Base-by-base conservation (phyloP, 129 eudicot genomes). In the Lonicera japonica region DNA sequence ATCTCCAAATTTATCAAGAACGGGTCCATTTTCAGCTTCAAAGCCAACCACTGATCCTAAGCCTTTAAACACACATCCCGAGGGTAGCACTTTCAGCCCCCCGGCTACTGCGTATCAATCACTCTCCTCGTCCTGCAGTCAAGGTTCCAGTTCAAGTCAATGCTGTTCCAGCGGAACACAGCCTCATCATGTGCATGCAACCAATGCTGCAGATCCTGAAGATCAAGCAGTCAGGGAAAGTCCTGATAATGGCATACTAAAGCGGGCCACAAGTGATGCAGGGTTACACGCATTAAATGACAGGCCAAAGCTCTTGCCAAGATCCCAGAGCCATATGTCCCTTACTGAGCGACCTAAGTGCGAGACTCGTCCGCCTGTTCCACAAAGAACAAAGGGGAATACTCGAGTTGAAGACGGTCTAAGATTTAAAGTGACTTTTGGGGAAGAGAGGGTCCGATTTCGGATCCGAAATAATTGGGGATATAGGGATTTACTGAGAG, bases 391-490 rank as follows among this genome's bases (percentile, higher is more conserved):
- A 5, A 58, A 68, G 14, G 60, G 51, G 67, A 63, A 21, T 40
- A 22, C 63, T 55, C 82, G 54, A 56, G 80, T 72, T 54, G 79
- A 75, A 25, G 76, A 67, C 25, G 29, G 60, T 73, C 79, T 56
- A 48, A 77, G 95, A 70, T 78, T 84, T 19, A 92, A 92, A 72
- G 98, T 84, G 23, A 78, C 86, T 4, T 85, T 74, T 21, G 95
- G 95, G 17, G 95, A 87, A 73, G 98, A 87, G 70, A 82, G 79
- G 54, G 78, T 84, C 6, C 84, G 95, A 65, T 82, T 92, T 60
- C 86, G 98, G 53, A 62, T 84, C 80, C 82, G 65, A 58, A 92
- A 61, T 22, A 65, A 54, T 17, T 87, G 90, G 91, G 72, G 84
- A 20, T 92, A 73, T 79, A 69, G 70, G 2, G 82, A 87, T 50